A percentile compares a stretch with the other conserved stretches of the same genome.
Conservation (phyloP, 371 early-diverging fungal species). For the Capillidium heterosporum region DNA sequence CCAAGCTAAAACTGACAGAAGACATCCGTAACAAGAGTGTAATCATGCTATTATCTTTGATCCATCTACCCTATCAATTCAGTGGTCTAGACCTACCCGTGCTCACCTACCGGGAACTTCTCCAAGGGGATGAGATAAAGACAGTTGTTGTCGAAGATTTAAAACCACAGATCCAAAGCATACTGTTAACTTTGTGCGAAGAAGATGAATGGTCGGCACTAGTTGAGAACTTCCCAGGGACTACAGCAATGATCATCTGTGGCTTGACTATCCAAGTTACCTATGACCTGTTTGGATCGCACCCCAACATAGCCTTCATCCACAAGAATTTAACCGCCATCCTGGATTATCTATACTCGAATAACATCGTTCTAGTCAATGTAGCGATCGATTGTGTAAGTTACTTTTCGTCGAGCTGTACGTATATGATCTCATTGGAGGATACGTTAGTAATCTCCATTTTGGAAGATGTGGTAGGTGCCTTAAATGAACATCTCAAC, state of each 20-base stretch:
- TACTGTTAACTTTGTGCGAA: neutral
- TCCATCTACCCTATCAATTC: slow-evolving; percentile 5
- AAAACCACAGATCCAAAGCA: neutral
- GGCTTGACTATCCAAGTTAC: neutral
- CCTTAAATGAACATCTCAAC: slow-evolving; percentile 1
- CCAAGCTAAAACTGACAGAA: no score
- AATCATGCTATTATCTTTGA: neutral
- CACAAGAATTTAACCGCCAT: neutral
- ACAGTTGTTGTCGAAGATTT: neutral
- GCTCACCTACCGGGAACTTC: neutral
- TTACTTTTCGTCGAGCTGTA: neutral
- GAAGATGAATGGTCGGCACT: slow-evolving; percentile 1
- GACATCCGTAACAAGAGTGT: neutral
- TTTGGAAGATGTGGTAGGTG: slow-evolving; percentile 3
- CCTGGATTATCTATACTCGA: slow-evolving; percentile 2
- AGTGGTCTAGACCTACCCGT: neutral
- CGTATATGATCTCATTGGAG: neutral
- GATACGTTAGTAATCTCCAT: neutral
- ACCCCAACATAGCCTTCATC: neutral
- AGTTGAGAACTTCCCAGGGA: neutral
- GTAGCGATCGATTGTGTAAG: neutral
- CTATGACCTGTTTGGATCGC: neutral
- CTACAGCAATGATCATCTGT: neutral
- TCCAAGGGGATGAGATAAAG: neutral
- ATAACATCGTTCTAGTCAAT: neutral